A percentile compares a stretch with the other conserved stretches of the same genome.
Conservation (phyloP, 306 rosid species). For the Rubus parviflorus region DNA sequence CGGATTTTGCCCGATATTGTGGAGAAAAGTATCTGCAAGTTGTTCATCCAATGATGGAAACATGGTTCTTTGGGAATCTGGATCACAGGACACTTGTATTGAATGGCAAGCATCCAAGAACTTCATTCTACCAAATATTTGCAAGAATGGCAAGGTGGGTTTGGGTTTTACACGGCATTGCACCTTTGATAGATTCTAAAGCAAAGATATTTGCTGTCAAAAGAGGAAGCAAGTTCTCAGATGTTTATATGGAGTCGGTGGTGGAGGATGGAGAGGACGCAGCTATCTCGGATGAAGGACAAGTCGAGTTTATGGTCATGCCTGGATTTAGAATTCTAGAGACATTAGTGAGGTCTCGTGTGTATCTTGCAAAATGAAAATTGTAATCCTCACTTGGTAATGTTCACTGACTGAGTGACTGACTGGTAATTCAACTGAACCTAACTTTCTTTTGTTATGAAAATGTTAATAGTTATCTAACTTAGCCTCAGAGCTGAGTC, state of each 20-base stretch:
- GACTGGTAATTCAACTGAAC: slow-evolving; percentile 41
- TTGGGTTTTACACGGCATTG: slow-evolving; percentile 67
- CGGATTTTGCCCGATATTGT: slow-evolving; percentile 71
- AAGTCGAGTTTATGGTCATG: slow-evolving; percentile 75
- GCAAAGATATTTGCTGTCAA: slow-evolving; percentile 52
- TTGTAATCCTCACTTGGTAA: slow-evolving; percentile 9
- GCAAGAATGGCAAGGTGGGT: slow-evolving; percentile 79
- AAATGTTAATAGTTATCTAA: slow-evolving; percentile 29
- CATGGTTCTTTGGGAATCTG: slow-evolving; percentile 67
- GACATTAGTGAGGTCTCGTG: slow-evolving; percentile 55
- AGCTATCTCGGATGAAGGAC: slow-evolving; percentile 22
- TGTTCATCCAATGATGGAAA: slow-evolving; percentile 72
- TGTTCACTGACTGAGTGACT: slow-evolving; percentile 30
- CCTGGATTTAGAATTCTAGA: slow-evolving; percentile 75
- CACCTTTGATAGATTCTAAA: slow-evolving; percentile 48
- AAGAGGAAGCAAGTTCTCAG: slow-evolving; percentile 56
- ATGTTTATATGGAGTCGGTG: slow-evolving; percentile 64
- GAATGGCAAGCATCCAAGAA: slow-evolving; percentile 75
- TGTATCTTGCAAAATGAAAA: slow-evolving; percentile 48
- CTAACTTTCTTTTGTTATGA: slow-evolving; percentile 27
- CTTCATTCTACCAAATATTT: slow-evolving; percentile 73
- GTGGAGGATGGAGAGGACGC: slow-evolving; percentile 38
- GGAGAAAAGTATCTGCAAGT: slow-evolving; percentile 51
- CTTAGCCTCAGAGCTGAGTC: slow-evolving; percentile 20
- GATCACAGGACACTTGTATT: slow-evolving; percentile 57